Conservation (phyloP, 2,329 filamentous ascomycete species). For the Talaromyces islandicus region DNA sequence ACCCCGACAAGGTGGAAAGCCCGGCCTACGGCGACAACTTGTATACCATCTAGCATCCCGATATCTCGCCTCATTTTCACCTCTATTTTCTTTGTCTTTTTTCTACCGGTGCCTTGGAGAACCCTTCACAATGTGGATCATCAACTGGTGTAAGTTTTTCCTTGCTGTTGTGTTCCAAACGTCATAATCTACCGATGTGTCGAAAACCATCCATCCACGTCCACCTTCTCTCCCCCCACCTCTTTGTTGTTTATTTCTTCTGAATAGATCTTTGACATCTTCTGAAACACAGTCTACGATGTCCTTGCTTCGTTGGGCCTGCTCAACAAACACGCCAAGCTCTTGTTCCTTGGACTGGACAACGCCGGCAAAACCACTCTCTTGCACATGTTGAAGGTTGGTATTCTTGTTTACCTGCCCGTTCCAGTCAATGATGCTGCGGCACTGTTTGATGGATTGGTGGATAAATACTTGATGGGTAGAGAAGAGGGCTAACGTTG, state of each 20-base stretch:
- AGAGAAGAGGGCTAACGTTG: slow-evolving; percentile 4
- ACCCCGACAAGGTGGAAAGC: background rate
- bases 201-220: background rate
- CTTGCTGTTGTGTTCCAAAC: background rate
- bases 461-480: background rate
- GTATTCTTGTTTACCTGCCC: slow-evolving; percentile 19
- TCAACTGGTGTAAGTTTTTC: slow-evolving; percentile 77
- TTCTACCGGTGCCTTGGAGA: background rate
- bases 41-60: background rate
- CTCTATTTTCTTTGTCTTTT: background rate
- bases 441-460: background rate
- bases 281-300: slow-evolving; percentile 65
- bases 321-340: slow-evolving; percentile 93
- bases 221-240: no score
- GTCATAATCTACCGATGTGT: background rate
- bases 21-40: background rate
- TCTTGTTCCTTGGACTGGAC: slow-evolving; percentile 87
- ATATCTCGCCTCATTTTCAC: background rate
- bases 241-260: background rate
- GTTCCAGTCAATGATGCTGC: background rate
- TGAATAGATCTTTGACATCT: background rate
- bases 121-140: slow-evolving; percentile 70
- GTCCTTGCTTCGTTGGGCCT: slow-evolving; percentile 80
- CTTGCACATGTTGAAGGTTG: slow-evolving; percentile 90
- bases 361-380: slow-evolving; percentile 94